Conservation (phyloP, 2,329 filamentous ascomycete genomes). For the Zymoseptoria ardabiliae region DNA sequence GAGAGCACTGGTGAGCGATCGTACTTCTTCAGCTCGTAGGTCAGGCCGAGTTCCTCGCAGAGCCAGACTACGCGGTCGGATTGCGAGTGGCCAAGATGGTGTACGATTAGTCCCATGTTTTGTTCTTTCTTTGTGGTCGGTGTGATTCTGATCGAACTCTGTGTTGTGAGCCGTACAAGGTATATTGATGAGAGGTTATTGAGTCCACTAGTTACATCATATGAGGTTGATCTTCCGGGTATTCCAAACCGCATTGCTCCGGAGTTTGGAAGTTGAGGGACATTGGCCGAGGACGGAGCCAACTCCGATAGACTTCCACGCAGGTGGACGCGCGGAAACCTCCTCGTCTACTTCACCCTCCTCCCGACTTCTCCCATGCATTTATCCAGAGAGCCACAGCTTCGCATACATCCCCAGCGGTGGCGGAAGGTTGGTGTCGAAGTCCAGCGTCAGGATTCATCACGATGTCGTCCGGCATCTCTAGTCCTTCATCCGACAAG, state of each 20-base stretch:
- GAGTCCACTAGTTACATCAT: background rate
- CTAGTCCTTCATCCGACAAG: background rate
- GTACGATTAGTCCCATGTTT: slow-evolving; percentile 34
- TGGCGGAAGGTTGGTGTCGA: too few relatives aligned
- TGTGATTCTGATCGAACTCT: background rate
- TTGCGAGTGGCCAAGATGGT: slow-evolving; percentile 42
- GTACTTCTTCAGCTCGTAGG: slow-evolving; percentile 46
- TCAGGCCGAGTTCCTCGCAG: slow-evolving; percentile 55
- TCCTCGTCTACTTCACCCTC: background rate
- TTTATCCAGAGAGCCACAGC: background rate
- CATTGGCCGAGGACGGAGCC: background rate
- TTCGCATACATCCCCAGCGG: background rate
- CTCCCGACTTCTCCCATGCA: background rate
- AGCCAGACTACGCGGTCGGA: slow-evolving; percentile 59
- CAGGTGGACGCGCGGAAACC: background rate
- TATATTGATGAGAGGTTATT: background rate
- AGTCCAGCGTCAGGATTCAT: background rate
- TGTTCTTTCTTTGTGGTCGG: background rate
- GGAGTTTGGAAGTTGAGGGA: background rate
- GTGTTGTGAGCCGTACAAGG: too few relatives aligned
- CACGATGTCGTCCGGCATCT: too few relatives aligned
- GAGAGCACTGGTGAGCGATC: slow-evolving; percentile 36
- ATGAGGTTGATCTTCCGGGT: background rate
- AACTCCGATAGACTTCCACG: background rate
- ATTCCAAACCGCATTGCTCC: background rate